phyloP scores from a whole-genome alignment of 177 flowering plant species.

The Telopea speciosissima region DNA sequence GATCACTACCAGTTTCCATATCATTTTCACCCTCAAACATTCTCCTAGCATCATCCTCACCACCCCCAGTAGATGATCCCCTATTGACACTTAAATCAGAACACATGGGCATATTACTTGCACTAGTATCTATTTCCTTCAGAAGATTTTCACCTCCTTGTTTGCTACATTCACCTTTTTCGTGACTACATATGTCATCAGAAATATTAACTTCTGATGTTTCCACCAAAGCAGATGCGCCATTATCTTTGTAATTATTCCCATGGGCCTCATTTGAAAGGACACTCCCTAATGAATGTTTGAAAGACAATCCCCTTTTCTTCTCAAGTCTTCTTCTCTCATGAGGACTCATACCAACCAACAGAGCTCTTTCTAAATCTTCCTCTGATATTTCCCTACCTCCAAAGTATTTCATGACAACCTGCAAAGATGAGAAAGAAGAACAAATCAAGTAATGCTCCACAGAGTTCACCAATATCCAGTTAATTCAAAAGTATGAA shows the following conservation, averaged over 20 bases:
- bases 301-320: constrained; percentile 56
- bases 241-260: constrained; percentile 5
- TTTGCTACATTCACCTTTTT: constrained; percentile 12
- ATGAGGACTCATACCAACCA: constrained; percentile 94
- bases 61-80: background rate
- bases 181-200: constrained; percentile 10
- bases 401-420: constrained; percentile 76
- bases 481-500: no score
- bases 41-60: constrained; percentile 7
- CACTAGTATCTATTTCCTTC: constrained; percentile 8
- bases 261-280: constrained; percentile 17
- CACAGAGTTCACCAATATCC: background rate
- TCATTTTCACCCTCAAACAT: constrained; percentile 12
- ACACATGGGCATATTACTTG: constrained; percentile 2
- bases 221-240: constrained; percentile 8
- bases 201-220: constrained; percentile 1
- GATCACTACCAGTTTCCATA: constrained; percentile 20
- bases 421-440: constrained; percentile 29
- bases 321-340: constrained; percentile 64
- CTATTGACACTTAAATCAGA: constrained; percentile 13
- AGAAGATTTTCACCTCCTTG: constrained; percentile 16
- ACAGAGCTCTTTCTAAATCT: constrained; percentile 76
- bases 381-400: constrained; percentile 69
- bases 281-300: constrained; percentile 18
- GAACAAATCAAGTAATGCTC: constrained; percentile 5